Percentiles rank a stretch among this genome's conserved stretches.
Conservation (phyloP, 2,329 filamentous ascomycete genomes). For the Diaporthe eres region DNA sequence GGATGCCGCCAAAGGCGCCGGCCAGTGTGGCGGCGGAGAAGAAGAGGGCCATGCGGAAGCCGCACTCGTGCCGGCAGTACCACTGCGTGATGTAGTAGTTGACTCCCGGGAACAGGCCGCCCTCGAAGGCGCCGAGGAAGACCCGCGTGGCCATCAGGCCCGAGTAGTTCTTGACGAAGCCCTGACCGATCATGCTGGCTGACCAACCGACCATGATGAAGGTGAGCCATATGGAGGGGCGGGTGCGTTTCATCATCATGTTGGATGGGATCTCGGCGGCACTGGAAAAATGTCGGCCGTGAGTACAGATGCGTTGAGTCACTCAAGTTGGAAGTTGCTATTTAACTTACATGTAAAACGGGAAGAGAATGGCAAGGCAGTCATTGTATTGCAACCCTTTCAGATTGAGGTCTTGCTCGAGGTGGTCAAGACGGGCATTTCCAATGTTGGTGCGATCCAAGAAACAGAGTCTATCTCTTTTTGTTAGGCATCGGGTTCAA, state of each 20-base stretch:
- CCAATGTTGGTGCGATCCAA: conserved; percentile 66
- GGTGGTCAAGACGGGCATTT: conserved; percentile 55
- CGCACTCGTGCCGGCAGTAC: conserved; percentile 73
- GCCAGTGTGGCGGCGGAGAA: conserved; percentile 70
- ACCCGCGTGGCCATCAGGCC: conserved; percentile 66
- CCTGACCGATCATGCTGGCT: conserved; percentile 54
- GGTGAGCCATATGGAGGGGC: conserved; percentile 67
- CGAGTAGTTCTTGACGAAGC: conserved; percentile 65
- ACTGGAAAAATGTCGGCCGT: background rate
- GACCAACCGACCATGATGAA: conserved; percentile 61
- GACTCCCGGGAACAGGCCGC: conserved; percentile 73
- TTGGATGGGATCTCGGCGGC: conserved; percentile 67
- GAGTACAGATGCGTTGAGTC: conserved; percentile 43
- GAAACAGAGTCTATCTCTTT: conserved; percentile 47
- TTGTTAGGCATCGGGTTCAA: background rate
- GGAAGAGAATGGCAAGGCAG: conserved; percentile 66
- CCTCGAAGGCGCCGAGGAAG: conserved; percentile 71
- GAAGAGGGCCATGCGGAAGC: conserved; percentile 74
- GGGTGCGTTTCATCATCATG: conserved; percentile 67
- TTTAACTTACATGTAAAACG: conserved; percentile 59
- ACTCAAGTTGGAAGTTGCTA: too few species aligned
- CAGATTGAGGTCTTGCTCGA: conserved; percentile 50
- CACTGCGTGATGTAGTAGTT: conserved; percentile 68
- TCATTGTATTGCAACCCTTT: conserved; percentile 48
- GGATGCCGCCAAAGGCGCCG: conserved; percentile 73